These are phyloP conservation scores for Bacterosira constricta DNA, from an alignment of 108 stramenopile genomes.

Conservation along the genomic window DNA sequence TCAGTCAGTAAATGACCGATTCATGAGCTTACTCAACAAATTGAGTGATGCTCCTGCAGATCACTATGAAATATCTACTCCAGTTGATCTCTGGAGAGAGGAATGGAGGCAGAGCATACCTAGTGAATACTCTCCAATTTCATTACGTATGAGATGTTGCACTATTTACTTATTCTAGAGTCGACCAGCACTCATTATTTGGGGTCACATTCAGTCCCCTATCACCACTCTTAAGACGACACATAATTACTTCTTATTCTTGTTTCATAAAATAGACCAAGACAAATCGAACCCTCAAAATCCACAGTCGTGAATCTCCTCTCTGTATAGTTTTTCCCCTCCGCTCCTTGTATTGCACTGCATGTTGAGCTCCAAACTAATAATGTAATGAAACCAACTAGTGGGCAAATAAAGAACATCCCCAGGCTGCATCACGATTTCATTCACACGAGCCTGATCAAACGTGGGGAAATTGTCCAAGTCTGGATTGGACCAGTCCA, in stretches of 20 bases:
- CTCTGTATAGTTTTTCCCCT: conserved; percentile 42
- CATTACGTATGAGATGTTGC: no score
- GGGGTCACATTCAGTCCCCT: neutral
- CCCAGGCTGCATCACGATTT: conserved; percentile 94
- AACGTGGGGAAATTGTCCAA: conserved; percentile 72
- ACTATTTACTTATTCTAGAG: neutral
- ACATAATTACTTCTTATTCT: neutral
- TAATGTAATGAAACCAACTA: conserved; percentile 96
- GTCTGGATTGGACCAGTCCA: conserved; percentile 93
- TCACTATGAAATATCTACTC: no score
- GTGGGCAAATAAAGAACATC: conserved; percentile 96
- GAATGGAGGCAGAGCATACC: no score
- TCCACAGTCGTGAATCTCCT: conserved; percentile 52
- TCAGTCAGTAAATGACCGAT: no score
- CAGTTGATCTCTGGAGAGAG: no score
- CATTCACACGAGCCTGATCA: conserved; percentile 70
- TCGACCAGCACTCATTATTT: neutral
- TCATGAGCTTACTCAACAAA: no score
- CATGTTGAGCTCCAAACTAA: conserved; percentile 90
- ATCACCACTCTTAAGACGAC: neutral
- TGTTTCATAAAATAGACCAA: neutral
- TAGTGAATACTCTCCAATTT: no score
- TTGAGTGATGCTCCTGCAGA: no score
- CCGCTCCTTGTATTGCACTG: conserved; percentile 98
- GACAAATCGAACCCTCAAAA: conserved; percentile 21